These are phyloP conservation scores for Stagonosporopsis vannaccii DNA, from an alignment of 2,329 filamentous ascomycete species.

Conservation along the genomic window DNA sequence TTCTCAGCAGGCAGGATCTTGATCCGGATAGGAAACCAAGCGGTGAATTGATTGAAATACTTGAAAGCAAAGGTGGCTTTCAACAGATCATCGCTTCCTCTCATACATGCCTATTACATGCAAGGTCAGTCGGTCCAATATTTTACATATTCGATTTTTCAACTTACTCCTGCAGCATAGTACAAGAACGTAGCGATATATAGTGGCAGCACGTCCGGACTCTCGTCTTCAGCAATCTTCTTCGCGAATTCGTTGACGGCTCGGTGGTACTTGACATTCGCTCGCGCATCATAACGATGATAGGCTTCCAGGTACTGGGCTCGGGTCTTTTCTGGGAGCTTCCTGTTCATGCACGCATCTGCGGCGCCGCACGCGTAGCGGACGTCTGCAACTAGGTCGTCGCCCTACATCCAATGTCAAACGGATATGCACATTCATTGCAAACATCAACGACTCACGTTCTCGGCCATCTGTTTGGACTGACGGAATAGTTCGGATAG, in stretches of 20 bases:
- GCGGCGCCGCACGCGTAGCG: slow-evolving; percentile 4
- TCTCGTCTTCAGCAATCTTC: background rate
- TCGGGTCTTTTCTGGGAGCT: background rate
- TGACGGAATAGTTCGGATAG: slow-evolving; percentile 4
- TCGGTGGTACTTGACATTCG: background rate
- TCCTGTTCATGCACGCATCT: slow-evolving; percentile 4
- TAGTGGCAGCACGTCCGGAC: slow-evolving; percentile 3
- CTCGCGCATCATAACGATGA: background rate
- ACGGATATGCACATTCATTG: background rate
- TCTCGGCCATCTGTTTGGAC: slow-evolving; percentile 11
- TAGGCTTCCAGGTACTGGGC: background rate
- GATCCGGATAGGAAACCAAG: slow-evolving; percentile 1
- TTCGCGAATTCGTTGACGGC: slow-evolving; percentile 1
- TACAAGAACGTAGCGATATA: slow-evolving; percentile 3
- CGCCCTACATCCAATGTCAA: background rate
- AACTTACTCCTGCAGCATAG: slow-evolving; percentile 8
- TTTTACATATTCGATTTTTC: background rate
- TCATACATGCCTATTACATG: slow-evolving; percentile 1
- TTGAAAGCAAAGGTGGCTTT: slow-evolving; percentile 3
- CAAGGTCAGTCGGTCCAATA: background rate
- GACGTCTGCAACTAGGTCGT: slow-evolving; percentile 4
- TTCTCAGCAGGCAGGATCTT: background rate
- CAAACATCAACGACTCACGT: background rate
- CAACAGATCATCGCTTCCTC: background rate
- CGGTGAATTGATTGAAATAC: slow-evolving; percentile 4